phyloP scores from a whole-genome alignment of 306 rosid species.

The Malus sylvestris region DNA sequence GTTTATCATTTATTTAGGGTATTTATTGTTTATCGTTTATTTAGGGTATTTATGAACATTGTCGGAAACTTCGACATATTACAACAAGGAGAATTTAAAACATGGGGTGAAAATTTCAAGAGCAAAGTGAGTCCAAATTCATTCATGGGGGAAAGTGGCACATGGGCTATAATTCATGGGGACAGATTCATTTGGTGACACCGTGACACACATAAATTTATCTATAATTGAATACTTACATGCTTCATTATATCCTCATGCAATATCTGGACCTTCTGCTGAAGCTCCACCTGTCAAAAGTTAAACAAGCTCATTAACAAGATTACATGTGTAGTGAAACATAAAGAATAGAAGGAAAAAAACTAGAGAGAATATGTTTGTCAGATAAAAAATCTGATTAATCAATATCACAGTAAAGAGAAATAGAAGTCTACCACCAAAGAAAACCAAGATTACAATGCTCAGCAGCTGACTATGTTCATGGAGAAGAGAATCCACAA shows the following conservation, averaged over 20 bases:
- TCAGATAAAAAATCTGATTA: neutral
- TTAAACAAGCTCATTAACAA: conserved; percentile 12
- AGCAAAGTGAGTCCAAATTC: too few species aligned
- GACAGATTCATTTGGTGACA: too few species aligned
- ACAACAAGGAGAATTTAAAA: too few species aligned
- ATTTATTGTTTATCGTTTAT: too few species aligned
- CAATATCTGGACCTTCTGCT: conserved; percentile 55
- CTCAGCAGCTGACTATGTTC: neutral
- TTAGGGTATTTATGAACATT: too few species aligned
- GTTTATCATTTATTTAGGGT: too few species aligned
- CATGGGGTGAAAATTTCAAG: too few species aligned
- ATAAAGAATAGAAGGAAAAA: neutral
- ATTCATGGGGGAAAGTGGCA: too few species aligned
- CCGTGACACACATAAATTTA: too few species aligned
- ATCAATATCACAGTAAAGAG: neutral
- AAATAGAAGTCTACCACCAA: neutral
- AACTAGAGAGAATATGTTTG: neutral
- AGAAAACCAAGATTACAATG: neutral
- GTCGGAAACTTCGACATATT: too few species aligned
- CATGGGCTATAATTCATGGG: too few species aligned
- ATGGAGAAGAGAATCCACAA: neutral
- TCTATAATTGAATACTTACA: conserved; percentile 35
- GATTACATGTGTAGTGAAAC: neutral
- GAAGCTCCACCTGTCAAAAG: conserved; percentile 63
- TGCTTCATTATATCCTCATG: conserved; percentile 77